A percentile compares a stretch with the other conserved stretches of the same genome.
phyloP scores from a whole-genome alignment of 345 rosid genomes.

The Lumnitzera racemosa region DNA sequence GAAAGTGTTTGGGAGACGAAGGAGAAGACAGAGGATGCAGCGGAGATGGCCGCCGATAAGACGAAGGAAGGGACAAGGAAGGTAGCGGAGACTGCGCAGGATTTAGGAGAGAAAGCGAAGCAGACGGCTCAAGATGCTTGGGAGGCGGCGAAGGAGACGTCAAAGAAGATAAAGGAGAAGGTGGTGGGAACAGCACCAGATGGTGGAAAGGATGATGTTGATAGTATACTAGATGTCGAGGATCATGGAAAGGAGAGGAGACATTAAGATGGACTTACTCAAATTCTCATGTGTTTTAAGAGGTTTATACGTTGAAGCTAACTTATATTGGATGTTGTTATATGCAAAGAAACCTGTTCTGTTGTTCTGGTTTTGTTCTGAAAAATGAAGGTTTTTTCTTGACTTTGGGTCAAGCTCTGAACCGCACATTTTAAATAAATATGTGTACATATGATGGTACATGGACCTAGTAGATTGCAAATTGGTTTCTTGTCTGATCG shows the following conservation, averaged over 20 bases:
- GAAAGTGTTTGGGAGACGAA: slow-evolving; percentile 21
- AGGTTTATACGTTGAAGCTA: not conserved
- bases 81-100: slow-evolving; percentile 1
- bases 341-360: not conserved
- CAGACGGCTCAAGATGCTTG: slow-evolving; percentile 12
- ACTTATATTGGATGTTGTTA: not conserved
- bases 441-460: no score
- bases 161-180: slow-evolving; percentile 20
- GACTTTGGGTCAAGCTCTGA: no score
- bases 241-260: slow-evolving; percentile 3
- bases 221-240: not conserved
- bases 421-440: no score
- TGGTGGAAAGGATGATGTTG: not conserved
- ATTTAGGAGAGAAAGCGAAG: slow-evolving; percentile 17
- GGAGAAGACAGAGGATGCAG: slow-evolving; percentile 9
- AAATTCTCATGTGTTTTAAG: not conserved
- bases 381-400: no score
- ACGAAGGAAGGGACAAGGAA: slow-evolving; percentile 14
- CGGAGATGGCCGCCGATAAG: slow-evolving; percentile 13
- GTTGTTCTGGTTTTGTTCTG: no score
- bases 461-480: no score
- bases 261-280: not conserved
- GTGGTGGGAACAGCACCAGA: slow-evolving; percentile 11
- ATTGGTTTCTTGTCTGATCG: no score
- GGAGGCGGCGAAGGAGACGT: slow-evolving; percentile 13